Evolutionary conservation across 208 protist species (phyloP), one percentile per base, ranked within the genome.

Genomic region (Trypanosoma brucei): DNA sequence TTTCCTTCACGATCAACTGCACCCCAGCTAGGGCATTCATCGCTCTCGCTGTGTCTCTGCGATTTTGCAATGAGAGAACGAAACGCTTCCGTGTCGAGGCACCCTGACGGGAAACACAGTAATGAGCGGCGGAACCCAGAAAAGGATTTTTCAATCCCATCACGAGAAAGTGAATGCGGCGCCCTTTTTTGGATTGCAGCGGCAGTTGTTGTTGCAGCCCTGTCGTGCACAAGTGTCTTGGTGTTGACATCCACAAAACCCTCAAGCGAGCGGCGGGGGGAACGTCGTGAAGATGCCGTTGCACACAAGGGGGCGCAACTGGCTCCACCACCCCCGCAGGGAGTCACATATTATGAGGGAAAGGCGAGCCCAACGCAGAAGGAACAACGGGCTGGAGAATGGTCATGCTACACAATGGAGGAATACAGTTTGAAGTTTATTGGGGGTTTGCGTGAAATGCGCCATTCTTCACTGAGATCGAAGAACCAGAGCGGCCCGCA

Each of bases 331-430:
- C 38, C 57, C 5, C 8, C 22, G 37, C 13, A 6, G 59, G 2
- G 7, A 2, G 14, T 14, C 8, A 14, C 42, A 46, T 4, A 36
- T 42, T 14, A 40, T 13, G 31, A 9, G 34, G 34, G 6, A n/a
- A 39, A 40, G 8, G 36, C 8, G 8, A 44, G 13, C 22, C 8
- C 33, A n/a, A 9, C 54, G 13, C 30, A 9, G 7, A 42, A 33
- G 5, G 34, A 7, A n/a, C 14, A 34, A 14, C 5, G 5, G 39
- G 13, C 8, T 9, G 30, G 7, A 40, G 6, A 7, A 31, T 8
- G 14, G 40, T 64, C 42, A 1, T 92, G 82, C 68, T 92, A 83
- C 77, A 93, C 86, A 2, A 45, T 93, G 3, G 81, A 87, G 40
- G 55, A 34, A 37, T 93, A 86, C 70, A 93, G 86, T 59, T 66